Conservation (phyloP, 306 rosid genomes). For the Myrica gale region DNA sequence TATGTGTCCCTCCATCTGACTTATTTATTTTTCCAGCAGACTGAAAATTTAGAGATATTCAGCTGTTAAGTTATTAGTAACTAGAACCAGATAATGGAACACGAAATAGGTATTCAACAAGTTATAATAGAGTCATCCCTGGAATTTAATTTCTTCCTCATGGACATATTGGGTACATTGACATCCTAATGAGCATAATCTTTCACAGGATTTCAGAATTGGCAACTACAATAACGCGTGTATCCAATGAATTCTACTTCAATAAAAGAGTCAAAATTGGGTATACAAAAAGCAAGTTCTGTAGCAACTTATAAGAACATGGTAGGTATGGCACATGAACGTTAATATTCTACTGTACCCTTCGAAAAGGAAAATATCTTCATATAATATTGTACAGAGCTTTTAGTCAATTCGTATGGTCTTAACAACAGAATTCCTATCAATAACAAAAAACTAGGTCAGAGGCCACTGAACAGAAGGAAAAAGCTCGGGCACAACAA, state of each 20-base stretch:
- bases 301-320: background rate
- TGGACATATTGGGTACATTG: background rate
- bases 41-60: conserved; percentile 45
- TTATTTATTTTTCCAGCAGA: conserved; percentile 77
- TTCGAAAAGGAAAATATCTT: background rate
- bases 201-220: background rate
- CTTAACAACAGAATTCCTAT: too few relatives aligned
- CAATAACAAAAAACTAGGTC: too few relatives aligned
- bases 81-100: conserved; percentile 4
- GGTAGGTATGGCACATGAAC: background rate
- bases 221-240: background rate
- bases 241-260: background rate
- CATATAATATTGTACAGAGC: too few relatives aligned
- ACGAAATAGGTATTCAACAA: background rate
- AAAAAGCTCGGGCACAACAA: background rate
- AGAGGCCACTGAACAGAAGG: too few relatives aligned
- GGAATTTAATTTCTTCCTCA: background rate
- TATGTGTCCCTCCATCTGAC: conserved; percentile 44
- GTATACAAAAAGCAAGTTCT: background rate
- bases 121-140: background rate
- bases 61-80: background rate
- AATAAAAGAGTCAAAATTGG: background rate
- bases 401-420: too few relatives aligned
- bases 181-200: background rate
- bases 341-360: background rate